Conservation (phyloP, 75 land plant genomes). For the Sequoia sempervirens region DNA sequence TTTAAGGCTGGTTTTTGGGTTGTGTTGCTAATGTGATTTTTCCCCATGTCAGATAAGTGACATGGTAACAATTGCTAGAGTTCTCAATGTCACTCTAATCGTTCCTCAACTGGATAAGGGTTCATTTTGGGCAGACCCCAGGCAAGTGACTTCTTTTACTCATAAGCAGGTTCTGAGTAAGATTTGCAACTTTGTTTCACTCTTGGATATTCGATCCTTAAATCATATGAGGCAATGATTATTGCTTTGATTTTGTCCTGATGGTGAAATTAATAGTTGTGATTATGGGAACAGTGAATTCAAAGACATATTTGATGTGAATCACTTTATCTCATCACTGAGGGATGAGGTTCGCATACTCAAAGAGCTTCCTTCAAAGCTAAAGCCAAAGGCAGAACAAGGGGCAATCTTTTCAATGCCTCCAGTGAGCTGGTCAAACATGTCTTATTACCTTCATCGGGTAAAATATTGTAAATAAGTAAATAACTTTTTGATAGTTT, state of each 20-base stretch:
- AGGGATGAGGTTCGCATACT: constrained; percentile 71
- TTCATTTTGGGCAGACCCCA: constrained; percentile 88
- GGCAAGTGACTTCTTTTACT: constrained; percentile 24
- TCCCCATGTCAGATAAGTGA: constrained; percentile 70
- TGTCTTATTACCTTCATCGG: constrained; percentile 70
- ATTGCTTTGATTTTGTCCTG: neutral
- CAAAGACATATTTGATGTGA: constrained; percentile 77
- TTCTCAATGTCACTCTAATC: constrained; percentile 75
- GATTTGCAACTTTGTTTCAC: neutral
- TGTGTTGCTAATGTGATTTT: neutral
- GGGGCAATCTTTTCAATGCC: constrained; percentile 52
- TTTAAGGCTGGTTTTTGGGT: neutral
- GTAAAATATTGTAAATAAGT: constrained; percentile 21
- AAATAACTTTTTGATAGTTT: neutral
- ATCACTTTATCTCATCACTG: constrained; percentile 67
- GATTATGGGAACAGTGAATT: constrained; percentile 56
- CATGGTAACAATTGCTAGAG: constrained; percentile 83
- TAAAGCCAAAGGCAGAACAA: constrained; percentile 33
- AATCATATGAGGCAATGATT: neutral
- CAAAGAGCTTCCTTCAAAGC: constrained; percentile 56
- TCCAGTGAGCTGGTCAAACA: constrained; percentile 89
- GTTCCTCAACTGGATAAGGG: constrained; percentile 83
- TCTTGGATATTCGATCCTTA: neutral
- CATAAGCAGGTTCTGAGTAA: neutral
- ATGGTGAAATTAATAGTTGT: neutral